phyloP scores from a whole-genome alignment of 2,329 filamentous ascomycete genomes.

The Pseudocercospora crystallina region DNA sequence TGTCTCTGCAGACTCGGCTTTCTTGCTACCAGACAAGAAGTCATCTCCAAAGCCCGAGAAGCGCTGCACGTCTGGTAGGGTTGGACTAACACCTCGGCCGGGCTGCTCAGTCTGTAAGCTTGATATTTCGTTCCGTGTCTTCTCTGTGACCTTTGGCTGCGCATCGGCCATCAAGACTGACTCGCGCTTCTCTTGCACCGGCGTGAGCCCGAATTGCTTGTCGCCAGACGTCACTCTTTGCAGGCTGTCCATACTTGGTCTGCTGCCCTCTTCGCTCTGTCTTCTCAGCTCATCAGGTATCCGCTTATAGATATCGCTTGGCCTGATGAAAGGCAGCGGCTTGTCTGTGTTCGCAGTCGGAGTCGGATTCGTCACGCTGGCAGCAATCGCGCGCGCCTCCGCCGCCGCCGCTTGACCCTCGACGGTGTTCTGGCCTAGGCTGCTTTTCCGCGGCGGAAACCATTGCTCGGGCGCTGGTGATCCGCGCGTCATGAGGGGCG shows the following conservation, averaged over 20 bases:
- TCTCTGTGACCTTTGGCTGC: slow-evolving; percentile 1
- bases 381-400: slow-evolving; percentile 19
- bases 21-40: slow-evolving; percentile 26
- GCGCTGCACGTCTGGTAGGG: slow-evolving; percentile 45
- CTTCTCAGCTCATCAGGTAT: slow-evolving; percentile 64
- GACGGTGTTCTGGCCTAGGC: slow-evolving; percentile 51
- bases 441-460: slow-evolving; percentile 64
- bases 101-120: neutral
- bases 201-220: slow-evolving; percentile 20
- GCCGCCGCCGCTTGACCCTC: slow-evolving; percentile 17
- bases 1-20: slow-evolving; percentile 4
- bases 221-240: slow-evolving; percentile 31
- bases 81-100: slow-evolving; percentile 22
- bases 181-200: slow-evolving; percentile 24
- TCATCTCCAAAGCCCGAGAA: slow-evolving; percentile 44
- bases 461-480: slow-evolving; percentile 40
- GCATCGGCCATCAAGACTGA: slow-evolving; percentile 16
- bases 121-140: neutral
- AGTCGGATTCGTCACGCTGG: slow-evolving; percentile 13
- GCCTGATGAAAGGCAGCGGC: slow-evolving; percentile 65
- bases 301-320: slow-evolving; percentile 75
- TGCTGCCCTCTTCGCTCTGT: slow-evolving; percentile 57
- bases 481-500: slow-evolving; percentile 47
- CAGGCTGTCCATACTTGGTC: slow-evolving; percentile 57
- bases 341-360: slow-evolving; percentile 46